A percentile compares a stretch with the other conserved stretches of the same genome.
Evolutionary conservation across 2,329 filamentous ascomycete genomes (phyloP).

Genomic region (Mollisia scopiformis): DNA sequence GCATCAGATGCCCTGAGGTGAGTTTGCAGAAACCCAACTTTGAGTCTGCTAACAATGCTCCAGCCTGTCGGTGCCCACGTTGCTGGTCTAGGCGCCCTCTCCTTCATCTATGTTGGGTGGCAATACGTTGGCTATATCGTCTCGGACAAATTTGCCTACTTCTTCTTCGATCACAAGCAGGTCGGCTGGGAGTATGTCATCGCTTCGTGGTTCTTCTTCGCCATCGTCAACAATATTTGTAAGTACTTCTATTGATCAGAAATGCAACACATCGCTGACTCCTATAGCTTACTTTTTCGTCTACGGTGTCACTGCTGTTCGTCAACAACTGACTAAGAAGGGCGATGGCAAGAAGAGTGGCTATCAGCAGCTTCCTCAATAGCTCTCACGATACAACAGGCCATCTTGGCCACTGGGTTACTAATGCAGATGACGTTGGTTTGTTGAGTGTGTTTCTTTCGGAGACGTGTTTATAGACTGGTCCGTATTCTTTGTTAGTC

Average conservation of each 20-base stretch:
- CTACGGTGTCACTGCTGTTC: constrained; percentile 11
- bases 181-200: constrained; percentile 32
- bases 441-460: background rate
- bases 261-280: background rate
- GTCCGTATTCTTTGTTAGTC: background rate
- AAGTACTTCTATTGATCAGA: no score
- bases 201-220: constrained; percentile 25
- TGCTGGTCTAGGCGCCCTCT: constrained; percentile 27
- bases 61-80: constrained; percentile 32
- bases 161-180: constrained; percentile 34
- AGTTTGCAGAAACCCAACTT: constrained; percentile 10
- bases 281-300: constrained; percentile 8
- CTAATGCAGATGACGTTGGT: background rate
- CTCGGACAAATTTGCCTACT: constrained; percentile 34
- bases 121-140: constrained; percentile 31
- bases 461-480: background rate
- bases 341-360: constrained; percentile 14
- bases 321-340: constrained; percentile 16
- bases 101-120: constrained; percentile 35
- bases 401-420: constrained; percentile 10
- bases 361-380: constrained; percentile 21
- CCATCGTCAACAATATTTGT: constrained; percentile 27
- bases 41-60: constrained; percentile 10
- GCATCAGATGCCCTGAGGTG: constrained; percentile 36
- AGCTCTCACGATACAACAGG: background rate